These are phyloP conservation scores for Strobilomyces echinocephalus DNA, from an alignment of 768 basidiomycete genomes.

Conservation along the genomic window DNA sequence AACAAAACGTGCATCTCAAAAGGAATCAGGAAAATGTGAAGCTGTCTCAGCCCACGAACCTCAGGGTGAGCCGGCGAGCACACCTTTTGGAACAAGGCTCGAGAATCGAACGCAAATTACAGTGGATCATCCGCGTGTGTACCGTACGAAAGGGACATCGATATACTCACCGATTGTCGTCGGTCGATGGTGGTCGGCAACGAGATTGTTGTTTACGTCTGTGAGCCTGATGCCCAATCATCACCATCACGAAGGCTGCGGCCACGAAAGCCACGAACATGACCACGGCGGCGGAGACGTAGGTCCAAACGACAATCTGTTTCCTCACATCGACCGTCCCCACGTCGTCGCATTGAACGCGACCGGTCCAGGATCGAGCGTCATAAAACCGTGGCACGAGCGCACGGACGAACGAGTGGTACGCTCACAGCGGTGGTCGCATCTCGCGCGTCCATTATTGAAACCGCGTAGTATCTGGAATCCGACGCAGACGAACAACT, in stretches of 20 bases:
- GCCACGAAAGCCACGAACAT: constrained; percentile 56
- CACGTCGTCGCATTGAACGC: constrained; percentile 83
- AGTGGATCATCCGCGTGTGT: constrained; percentile 45
- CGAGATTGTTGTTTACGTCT: constrained; percentile 11
- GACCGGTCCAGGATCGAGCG: constrained; percentile 41
- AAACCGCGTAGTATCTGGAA: constrained; percentile 58
- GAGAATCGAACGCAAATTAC: constrained; percentile 91
- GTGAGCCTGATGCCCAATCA: constrained; percentile 24
- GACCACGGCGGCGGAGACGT: constrained; percentile 46
- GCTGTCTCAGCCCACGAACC: constrained; percentile 68
- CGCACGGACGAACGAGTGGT: constrained; percentile 70
- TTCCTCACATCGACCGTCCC: constrained; percentile 64
- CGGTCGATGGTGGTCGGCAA: not conserved
- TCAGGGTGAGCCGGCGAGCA: constrained; percentile 74
- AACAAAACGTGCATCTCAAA: not conserved
- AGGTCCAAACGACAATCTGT: constrained; percentile 69
- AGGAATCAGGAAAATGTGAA: constrained; percentile 42
- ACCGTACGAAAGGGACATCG: constrained; percentile 2
- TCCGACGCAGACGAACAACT: constrained; percentile 91
- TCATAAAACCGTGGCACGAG: constrained; percentile 87
- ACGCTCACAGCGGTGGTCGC: constrained; percentile 16
- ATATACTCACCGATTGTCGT: constrained; percentile 16
- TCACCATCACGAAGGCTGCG: constrained; percentile 49
- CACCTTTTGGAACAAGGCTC: constrained; percentile 63
- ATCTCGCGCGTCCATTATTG: constrained; percentile 3